Evolutionary conservation across 768 basidiomycete species (phyloP).

Genomic region (Leccinum truebloodii): DNA sequence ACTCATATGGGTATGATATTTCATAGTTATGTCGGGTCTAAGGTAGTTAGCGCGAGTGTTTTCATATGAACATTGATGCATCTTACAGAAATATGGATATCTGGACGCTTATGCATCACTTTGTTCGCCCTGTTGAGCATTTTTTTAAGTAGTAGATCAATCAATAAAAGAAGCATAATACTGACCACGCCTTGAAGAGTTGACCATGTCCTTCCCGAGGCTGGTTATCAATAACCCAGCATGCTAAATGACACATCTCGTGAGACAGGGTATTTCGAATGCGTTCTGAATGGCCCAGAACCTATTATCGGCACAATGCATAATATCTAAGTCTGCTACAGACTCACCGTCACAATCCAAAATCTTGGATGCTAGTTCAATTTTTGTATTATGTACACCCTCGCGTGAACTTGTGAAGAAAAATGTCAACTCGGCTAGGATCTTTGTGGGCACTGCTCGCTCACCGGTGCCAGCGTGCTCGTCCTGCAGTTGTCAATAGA

Average conservation of each 20-base stretch:
- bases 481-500: slow-evolving; percentile 66
- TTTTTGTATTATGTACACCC: slow-evolving; percentile 59
- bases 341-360: slow-evolving; percentile 69
- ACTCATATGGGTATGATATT: slow-evolving; percentile 69
- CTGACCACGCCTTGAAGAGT: slow-evolving; percentile 72
- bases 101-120: slow-evolving; percentile 66
- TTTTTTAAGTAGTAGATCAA: background rate
- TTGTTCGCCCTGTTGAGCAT: slow-evolving; percentile 51
- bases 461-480: slow-evolving; percentile 65
- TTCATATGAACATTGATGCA: slow-evolving; percentile 6
- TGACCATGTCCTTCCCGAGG: slow-evolving; percentile 74
- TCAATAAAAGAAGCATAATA: background rate
- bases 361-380: slow-evolving; percentile 83
- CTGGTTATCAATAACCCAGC: slow-evolving; percentile 76
- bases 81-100: slow-evolving; percentile 73
- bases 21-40: slow-evolving; percentile 77
- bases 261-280: slow-evolving; percentile 83
- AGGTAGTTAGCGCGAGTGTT: background rate
- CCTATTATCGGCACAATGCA: background rate
- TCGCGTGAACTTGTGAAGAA: slow-evolving; percentile 47
- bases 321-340: background rate
- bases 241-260: slow-evolving; percentile 91
- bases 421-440: background rate
- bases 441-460: slow-evolving; percentile 3
- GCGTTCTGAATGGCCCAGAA: slow-evolving; percentile 51